phyloP scores from a whole-genome alignment of 2,329 filamentous ascomycete genomes.

The Monascus ruber region DNA sequence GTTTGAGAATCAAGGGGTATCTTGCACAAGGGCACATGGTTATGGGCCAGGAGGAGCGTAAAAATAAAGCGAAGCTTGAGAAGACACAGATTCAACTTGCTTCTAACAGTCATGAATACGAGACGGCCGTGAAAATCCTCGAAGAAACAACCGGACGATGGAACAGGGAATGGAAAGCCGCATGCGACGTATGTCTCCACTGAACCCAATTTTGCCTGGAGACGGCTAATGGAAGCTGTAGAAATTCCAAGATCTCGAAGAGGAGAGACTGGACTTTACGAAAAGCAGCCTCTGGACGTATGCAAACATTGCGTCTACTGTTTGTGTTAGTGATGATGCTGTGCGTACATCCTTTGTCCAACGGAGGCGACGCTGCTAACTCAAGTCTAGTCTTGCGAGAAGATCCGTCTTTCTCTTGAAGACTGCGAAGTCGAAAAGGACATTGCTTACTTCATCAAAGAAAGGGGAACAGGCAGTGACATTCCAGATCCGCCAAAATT shows the following conservation, averaged over 20 bases:
- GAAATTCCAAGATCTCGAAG: constrained; percentile 98
- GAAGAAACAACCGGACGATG: constrained; percentile 92
- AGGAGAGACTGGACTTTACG: constrained; percentile 90
- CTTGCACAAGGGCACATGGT: constrained; percentile 99
- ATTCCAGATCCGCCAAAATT: constrained; percentile 96
- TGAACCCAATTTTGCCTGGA: neutral
- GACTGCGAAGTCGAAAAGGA: constrained; percentile 96
- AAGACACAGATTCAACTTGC: constrained; percentile 96
- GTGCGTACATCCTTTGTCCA: constrained; percentile 24
- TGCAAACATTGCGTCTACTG: constrained; percentile 91
- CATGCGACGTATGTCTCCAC: constrained; percentile 54
- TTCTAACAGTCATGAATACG: constrained; percentile 83
- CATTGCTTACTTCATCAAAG: constrained; percentile 77
- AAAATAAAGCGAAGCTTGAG: constrained; percentile 97
- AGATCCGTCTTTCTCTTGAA: constrained; percentile 84
- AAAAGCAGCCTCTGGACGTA: constrained; percentile 98
- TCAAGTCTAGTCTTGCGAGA: constrained; percentile 63
- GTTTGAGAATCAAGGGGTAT: constrained; percentile 95
- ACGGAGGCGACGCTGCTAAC: constrained; percentile 4
- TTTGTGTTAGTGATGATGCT: constrained; percentile 93
- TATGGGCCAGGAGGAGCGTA: constrained; percentile 97
- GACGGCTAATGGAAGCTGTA: constrained; percentile 27
- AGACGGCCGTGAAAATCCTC: constrained; percentile 79
- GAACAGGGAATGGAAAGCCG: constrained; percentile 98
- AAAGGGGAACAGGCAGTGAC: constrained; percentile 84